These are phyloP conservation scores for Ogataea hybrid DNA, from an alignment of 1,139 yeast species.

Conservation along the genomic window DNA sequence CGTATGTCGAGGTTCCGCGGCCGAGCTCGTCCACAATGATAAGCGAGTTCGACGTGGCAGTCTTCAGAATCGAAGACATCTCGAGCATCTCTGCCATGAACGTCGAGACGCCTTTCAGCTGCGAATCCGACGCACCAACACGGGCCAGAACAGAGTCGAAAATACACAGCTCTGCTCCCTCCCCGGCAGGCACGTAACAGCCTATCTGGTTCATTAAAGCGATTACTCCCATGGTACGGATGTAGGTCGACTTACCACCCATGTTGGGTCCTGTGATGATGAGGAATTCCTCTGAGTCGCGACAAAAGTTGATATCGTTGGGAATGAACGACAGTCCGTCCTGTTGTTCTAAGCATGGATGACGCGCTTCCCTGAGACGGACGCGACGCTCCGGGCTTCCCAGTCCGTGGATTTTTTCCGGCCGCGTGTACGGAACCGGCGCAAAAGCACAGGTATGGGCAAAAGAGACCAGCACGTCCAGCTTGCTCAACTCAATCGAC, in stretches of 20 bases:
- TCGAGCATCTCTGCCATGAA: constrained; percentile 99
- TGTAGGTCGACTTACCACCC: constrained; percentile 98
- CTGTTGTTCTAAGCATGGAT: constrained; percentile 91
- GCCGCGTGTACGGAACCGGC: constrained; percentile 76
- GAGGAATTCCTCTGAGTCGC: constrained; percentile 59
- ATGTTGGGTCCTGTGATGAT: constrained; percentile 97
- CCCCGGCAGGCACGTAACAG: constrained; percentile 77
- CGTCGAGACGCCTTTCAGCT: constrained; percentile 92
- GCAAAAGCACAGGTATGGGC: constrained; percentile 86
- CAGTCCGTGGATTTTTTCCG: constrained; percentile 52
- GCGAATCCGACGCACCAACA: constrained; percentile 99
- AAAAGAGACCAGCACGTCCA: constrained; percentile 83
- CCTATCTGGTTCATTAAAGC: constrained; percentile 92
- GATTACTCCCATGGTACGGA: constrained; percentile 87
- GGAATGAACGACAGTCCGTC: constrained; percentile 86
- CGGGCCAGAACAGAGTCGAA: constrained; percentile 93
- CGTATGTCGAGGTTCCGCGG: constrained; percentile 95
- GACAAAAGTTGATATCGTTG: constrained; percentile 65
- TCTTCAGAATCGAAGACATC: constrained; percentile 84
- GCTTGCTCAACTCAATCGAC: constrained; percentile 60
- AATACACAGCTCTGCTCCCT: constrained; percentile 67
- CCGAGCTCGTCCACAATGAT: constrained; percentile 95
- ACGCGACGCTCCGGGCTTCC: constrained; percentile 48
- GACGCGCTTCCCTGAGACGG: constrained; percentile 70
- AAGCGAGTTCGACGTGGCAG: constrained; percentile 80